Evolutionary conservation across 2,329 filamentous ascomycete genomes (phyloP), one percentile per base, ranked within the genome.

Genomic region (Nemania abortiva): DNA sequence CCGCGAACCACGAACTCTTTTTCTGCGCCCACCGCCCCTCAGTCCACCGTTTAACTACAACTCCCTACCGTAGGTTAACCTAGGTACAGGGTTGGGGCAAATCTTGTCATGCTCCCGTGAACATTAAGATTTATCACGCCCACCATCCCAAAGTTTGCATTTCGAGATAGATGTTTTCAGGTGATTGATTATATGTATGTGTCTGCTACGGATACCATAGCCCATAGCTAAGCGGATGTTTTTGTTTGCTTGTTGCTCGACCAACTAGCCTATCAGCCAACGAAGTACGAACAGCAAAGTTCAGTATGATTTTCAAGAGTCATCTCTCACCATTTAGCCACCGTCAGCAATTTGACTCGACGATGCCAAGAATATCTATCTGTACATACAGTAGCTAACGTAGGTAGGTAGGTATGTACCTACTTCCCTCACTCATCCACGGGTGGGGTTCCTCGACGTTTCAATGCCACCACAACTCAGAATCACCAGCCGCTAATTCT

Each of bases 291-390:
- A 27, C 5, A 27, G 24, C 24, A 5, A 2, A 37, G 34, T 42
- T 47, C 42, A 20, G 18, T 47, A 18, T 18, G 39, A 9, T 15
- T 2, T 42, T 15, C 39, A 42, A 42, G 39, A 42, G 34, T 18
- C 18, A 13, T 54, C 18, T 54, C 29, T 54, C 31, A 22, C 34
- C 27, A 27, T 27, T 27, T 27, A 18, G 31, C 31, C 34, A 63
- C 53, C 37, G 62, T 53, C 62, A 65, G 59, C 50, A 50, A 24
- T 31, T 63, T 67, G 60, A 71, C 66, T 69, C 60, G 56, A 56
- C 22, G 11, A 22, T 24, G 53, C 62, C 62, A 61, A 57, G 42
- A 18, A 53, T 37, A 10, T 27, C 24, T 37, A 10, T 27, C 24
- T 5, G 24, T 27, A 27, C 24, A 27, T 27, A 27, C 24, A 27